Evolutionary conservation across 75 land plant species (phyloP).

Genomic region (Cryptomeria japonica): DNA sequence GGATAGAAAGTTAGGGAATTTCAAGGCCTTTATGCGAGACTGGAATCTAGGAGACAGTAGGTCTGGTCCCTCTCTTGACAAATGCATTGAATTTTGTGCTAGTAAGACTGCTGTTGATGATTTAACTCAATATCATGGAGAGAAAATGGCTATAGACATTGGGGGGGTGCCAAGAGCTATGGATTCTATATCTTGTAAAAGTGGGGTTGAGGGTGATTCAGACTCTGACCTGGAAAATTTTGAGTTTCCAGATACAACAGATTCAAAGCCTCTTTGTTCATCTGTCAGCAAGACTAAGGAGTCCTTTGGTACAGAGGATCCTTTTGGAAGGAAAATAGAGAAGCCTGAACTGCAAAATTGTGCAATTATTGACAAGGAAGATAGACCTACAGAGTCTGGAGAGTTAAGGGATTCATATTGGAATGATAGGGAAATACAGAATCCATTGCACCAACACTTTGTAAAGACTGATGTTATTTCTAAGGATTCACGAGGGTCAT

Average conservation of each 20-base stretch:
- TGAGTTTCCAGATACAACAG: slow-evolving; percentile 21
- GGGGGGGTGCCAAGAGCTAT: slow-evolving; percentile 7
- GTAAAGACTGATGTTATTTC: slow-evolving; percentile 5
- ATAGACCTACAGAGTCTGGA: slow-evolving; percentile 16
- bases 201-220: slow-evolving; percentile 21
- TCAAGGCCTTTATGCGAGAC: slow-evolving; percentile 22
- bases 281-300: slow-evolving; percentile 19
- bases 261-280: slow-evolving; percentile 26
- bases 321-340: not conserved
- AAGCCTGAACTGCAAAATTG: not conserved
- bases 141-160: slow-evolving; percentile 15
- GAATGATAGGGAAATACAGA: slow-evolving; percentile 11
- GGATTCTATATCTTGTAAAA: slow-evolving; percentile 20
- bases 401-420: slow-evolving; percentile 19
- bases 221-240: slow-evolving; percentile 23
- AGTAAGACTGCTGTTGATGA: slow-evolving; percentile 24
- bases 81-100: slow-evolving; percentile 16
- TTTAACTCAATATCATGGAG: slow-evolving; percentile 8
- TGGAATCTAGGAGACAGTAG: slow-evolving; percentile 36
- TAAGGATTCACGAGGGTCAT: slow-evolving; percentile 5
- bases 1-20: slow-evolving; percentile 22
- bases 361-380: slow-evolving; percentile 21
- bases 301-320: not conserved
- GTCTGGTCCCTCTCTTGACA: slow-evolving; percentile 27
- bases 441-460: slow-evolving; percentile 3